A percentile compares a stretch with the other conserved stretches of the same genome.
These are phyloP conservation scores for Gremmenia infestans DNA, from an alignment of 2,329 filamentous ascomycete species.

Conservation along the genomic window DNA sequence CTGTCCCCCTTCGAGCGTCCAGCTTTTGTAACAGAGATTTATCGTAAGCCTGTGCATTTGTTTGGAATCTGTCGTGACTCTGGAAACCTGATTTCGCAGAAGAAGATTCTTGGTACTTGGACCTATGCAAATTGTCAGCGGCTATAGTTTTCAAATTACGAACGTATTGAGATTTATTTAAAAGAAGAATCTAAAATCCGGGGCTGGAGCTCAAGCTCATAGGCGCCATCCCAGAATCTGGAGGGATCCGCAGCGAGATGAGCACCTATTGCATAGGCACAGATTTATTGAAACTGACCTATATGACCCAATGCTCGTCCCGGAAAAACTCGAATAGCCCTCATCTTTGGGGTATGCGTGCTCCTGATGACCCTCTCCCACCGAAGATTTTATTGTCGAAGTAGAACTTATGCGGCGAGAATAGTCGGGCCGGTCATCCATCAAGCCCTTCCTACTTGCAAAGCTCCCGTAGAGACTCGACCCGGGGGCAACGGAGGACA, in stretches of 20 bases:
- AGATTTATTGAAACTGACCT: constrained; percentile 23
- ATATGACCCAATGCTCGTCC: constrained; percentile 29
- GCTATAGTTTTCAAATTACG: background rate
- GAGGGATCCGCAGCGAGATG: background rate
- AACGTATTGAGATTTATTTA: background rate
- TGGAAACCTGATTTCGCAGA: constrained; percentile 26
- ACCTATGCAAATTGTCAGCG: constrained; percentile 13
- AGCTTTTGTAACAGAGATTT: constrained; percentile 34
- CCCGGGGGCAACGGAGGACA: constrained; percentile 41
- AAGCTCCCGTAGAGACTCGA: constrained; percentile 46
- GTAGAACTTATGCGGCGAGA: constrained; percentile 35
- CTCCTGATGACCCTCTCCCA: constrained; percentile 36
- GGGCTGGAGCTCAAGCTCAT: background rate
- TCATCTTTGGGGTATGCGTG: constrained; percentile 30
- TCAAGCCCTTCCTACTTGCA: constrained; percentile 27
- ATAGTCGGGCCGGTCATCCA: constrained; percentile 26
- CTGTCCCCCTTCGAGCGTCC: constrained; percentile 27
- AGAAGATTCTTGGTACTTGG: constrained; percentile 22
- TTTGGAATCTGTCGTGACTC: constrained; percentile 32
- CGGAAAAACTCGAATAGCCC: constrained; percentile 33
- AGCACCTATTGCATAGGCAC: too few relatives aligned
- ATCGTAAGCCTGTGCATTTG: constrained; percentile 34
- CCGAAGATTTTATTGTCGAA: constrained; percentile 40
- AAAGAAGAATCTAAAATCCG: background rate
- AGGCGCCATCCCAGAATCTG: background rate